Conservation (phyloP, 495 filamentous ascomycete species). For the Hyaloscypha finlandica region DNA sequence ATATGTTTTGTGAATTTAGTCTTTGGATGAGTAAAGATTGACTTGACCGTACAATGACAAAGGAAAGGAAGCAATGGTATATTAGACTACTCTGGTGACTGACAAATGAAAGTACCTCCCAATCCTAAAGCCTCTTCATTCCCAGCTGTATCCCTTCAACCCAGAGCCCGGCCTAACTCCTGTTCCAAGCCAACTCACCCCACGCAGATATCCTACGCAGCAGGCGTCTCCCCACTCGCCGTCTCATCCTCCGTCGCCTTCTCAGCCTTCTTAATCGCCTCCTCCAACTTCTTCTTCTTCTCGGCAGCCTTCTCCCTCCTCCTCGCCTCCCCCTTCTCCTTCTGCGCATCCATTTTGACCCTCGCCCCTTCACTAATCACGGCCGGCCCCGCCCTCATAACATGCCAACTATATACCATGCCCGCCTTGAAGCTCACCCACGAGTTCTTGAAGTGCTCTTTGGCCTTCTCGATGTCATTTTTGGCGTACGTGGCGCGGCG, state of each 20-base stretch:
- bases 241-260: slow-evolving; percentile 8
- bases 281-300: slow-evolving; percentile 21
- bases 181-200: too few species aligned
- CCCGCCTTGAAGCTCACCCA: slow-evolving; percentile 15
- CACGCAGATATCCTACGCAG: neutral
- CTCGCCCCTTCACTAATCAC: slow-evolving; percentile 18
- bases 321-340: slow-evolving; percentile 17
- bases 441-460: slow-evolving; percentile 10
- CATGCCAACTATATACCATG: neutral
- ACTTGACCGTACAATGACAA: neutral
- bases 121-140: neutral
- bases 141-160: neutral
- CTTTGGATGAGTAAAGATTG: slow-evolving; percentile 1
- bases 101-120: slow-evolving; percentile 10
- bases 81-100: slow-evolving; percentile 14
- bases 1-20: too few species aligned
- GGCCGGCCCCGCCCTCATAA: slow-evolving; percentile 10
- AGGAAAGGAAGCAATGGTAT: slow-evolving; percentile 20
- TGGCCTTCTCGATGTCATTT: slow-evolving; percentile 18
- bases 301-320: slow-evolving; percentile 16
- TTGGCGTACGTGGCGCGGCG: slow-evolving; percentile 18
- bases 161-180: neutral
- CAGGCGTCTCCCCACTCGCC: neutral
- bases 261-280: slow-evolving; percentile 9
- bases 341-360: slow-evolving; percentile 14